Percentiles rank a stretch among this genome's conserved stretches.
These are phyloP conservation scores for Raphanus hybrid DNA, from an alignment of 441 rosid genomes.

Conservation along the genomic window DNA sequence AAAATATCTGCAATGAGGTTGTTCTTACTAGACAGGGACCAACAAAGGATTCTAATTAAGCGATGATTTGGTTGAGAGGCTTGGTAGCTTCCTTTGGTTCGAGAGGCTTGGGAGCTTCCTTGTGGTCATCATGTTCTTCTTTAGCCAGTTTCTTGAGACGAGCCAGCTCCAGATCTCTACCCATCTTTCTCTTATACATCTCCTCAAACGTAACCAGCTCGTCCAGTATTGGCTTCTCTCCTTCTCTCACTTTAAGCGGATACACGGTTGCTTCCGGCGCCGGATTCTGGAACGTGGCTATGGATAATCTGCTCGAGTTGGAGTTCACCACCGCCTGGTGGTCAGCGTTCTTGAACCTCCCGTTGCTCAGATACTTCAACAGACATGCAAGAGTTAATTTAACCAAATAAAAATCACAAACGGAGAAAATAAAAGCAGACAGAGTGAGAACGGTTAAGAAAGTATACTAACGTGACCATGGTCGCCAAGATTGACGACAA, in stretches of 20 bases:
- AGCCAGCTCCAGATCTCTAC: slow-evolving; percentile 77
- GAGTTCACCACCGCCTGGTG: slow-evolving; percentile 97
- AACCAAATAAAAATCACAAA: too few species aligned
- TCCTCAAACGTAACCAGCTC: slow-evolving; percentile 77
- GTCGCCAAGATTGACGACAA: slow-evolving; percentile 94
- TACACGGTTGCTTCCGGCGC: slow-evolving; percentile 78
- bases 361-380: slow-evolving; percentile 51
- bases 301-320: slow-evolving; percentile 70
- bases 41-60: not conserved
- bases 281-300: slow-evolving; percentile 90
- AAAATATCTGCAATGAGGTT: too few species aligned
- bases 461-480: slow-evolving; percentile 80
- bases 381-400: too few species aligned
- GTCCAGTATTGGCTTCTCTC: slow-evolving; percentile 67
- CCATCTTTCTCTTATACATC: slow-evolving; percentile 95
- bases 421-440: too few species aligned
- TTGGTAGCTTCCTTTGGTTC: slow-evolving; percentile 41
- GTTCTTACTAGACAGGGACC: not conserved
- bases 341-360: slow-evolving; percentile 93
- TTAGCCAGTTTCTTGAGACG: slow-evolving; percentile 79
- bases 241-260: slow-evolving; percentile 72
- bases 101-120: slow-evolving; percentile 52
- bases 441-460: too few species aligned
- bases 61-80: slow-evolving; percentile 47
- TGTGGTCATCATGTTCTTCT: slow-evolving; percentile 48